These are phyloP conservation scores for Fusarium sterilihyphosum DNA, from an alignment of 2,329 filamentous ascomycete genomes.

Conservation along the genomic window DNA sequence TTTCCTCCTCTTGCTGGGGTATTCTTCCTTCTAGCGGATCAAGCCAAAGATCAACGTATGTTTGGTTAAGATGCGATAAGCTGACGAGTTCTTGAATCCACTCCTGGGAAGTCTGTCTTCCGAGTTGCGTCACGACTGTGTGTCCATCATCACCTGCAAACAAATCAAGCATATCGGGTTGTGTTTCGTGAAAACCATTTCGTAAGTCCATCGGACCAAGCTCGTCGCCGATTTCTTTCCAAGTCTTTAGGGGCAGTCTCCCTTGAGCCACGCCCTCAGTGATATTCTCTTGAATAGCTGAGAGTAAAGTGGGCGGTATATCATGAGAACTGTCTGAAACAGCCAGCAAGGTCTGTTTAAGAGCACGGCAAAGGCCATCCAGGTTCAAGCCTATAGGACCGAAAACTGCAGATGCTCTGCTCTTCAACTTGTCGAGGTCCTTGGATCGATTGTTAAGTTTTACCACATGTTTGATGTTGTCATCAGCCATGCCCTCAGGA, in stretches of 20 bases:
- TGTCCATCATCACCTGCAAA: constrained; percentile 42
- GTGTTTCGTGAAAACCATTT: constrained; percentile 36
- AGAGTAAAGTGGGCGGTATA: constrained; percentile 42
- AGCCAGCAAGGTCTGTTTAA: constrained; percentile 32
- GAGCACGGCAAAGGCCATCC: constrained; percentile 31
- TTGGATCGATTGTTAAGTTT: constrained; percentile 4
- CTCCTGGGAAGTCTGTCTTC: constrained; percentile 38
- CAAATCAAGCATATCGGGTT: constrained; percentile 44
- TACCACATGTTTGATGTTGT: constrained; percentile 37
- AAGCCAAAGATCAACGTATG: constrained; percentile 48
- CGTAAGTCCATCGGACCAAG: neutral
- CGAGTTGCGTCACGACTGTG: constrained; percentile 46
- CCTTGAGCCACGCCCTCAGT: constrained; percentile 40
- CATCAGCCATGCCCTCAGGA: constrained; percentile 48
- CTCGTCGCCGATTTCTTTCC: constrained; percentile 43
- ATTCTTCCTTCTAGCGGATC: constrained; percentile 39
- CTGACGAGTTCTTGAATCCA: constrained; percentile 38
- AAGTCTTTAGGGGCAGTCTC: constrained; percentile 46
- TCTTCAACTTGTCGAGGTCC: neutral
- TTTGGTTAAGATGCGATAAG: constrained; percentile 43
- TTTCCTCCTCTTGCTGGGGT: constrained; percentile 37
- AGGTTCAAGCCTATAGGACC: constrained; percentile 41
- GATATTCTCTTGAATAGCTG: constrained; percentile 42
- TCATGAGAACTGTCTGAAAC: constrained; percentile 31
- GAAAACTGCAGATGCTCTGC: neutral